Percentiles rank a stretch among this genome's conserved stretches.
Conservation (phyloP, 345 rosid genomes). For the Eutrema japonicum region DNA sequence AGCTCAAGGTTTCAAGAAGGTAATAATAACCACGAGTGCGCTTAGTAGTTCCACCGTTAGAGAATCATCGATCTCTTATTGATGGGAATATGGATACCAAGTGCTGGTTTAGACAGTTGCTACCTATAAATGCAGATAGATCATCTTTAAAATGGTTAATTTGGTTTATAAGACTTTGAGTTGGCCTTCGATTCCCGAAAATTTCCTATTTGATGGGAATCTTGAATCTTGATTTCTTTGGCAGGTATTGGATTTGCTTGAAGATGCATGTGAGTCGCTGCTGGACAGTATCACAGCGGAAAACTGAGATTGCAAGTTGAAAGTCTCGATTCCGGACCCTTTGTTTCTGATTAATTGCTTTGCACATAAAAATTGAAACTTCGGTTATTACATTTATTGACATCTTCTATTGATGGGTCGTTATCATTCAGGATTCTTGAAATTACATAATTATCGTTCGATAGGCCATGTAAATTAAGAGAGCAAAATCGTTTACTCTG, state of each 20-base stretch:
- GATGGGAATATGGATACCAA: not conserved
- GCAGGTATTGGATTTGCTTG: slow-evolving; percentile 87
- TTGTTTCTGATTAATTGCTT: not conserved
- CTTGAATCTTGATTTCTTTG: not conserved
- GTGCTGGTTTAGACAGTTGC: not conserved
- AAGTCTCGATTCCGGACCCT: not conserved
- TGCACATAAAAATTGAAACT: not conserved
- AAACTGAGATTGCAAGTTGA: slow-evolving; percentile 19
- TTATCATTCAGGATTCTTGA: no score
- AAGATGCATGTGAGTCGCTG: slow-evolving; percentile 91
- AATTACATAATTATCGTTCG: no score
- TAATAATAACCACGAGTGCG: slow-evolving; percentile 43
- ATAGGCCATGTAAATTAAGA: no score
- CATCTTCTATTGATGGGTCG: no score
- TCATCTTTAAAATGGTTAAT: not conserved
- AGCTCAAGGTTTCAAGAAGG: slow-evolving; percentile 94
- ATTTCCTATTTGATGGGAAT: not conserved
- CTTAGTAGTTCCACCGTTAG: not conserved
- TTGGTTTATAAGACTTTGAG: slow-evolving; percentile 7
- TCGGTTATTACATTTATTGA: not conserved
- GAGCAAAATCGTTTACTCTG: no score
- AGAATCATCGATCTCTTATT: not conserved
- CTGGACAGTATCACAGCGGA: slow-evolving; percentile 68
- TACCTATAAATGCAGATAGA: not conserved
- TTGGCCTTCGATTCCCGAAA: not conserved